Evolutionary conservation across 179 eudicot species (phyloP).

Genomic region (Monotropa hypopitys): DNA sequence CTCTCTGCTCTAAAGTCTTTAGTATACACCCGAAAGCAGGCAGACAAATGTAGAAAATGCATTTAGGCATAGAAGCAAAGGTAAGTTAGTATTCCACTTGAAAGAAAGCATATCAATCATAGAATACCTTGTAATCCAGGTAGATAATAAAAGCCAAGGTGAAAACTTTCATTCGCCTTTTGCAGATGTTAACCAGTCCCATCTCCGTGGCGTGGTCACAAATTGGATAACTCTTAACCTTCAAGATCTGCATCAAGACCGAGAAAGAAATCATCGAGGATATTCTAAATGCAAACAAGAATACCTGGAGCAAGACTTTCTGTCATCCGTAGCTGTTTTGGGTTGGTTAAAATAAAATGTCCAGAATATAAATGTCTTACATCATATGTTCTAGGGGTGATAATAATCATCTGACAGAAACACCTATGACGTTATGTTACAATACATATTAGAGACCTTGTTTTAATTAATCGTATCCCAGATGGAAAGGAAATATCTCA

Average conservation of each 20-base stretch:
- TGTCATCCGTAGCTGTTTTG: not conserved
- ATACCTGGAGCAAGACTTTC: not conserved
- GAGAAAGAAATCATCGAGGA: not conserved
- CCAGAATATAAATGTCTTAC: not conserved
- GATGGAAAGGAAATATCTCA: not conserved
- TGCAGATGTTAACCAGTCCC: constrained; percentile 58
- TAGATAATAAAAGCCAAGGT: constrained; percentile 55
- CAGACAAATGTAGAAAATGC: not conserved
- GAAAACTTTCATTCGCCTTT: constrained; percentile 64
- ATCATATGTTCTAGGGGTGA: not conserved
- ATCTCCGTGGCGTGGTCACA: constrained; percentile 18
- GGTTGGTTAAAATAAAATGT: not conserved
- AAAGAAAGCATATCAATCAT: not conserved
- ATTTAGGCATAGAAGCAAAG: not conserved
- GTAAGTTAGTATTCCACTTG: not conserved
- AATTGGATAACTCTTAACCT: not conserved
- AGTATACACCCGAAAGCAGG: not conserved
- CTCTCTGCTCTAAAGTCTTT: constrained; percentile 73
- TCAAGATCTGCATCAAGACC: not conserved
- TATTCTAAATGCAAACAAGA: not conserved
- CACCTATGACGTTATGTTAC: not conserved
- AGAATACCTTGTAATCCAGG: constrained; percentile 60
- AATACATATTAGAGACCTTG: too few relatives aligned
- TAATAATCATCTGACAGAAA: not conserved
- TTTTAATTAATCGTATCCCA: not conserved